Percentiles rank a stretch among this genome's conserved stretches.
These are phyloP conservation scores for Colletotrichum gigasporum DNA, from an alignment of 2,329 filamentous ascomycete species.

Conservation along the genomic window DNA sequence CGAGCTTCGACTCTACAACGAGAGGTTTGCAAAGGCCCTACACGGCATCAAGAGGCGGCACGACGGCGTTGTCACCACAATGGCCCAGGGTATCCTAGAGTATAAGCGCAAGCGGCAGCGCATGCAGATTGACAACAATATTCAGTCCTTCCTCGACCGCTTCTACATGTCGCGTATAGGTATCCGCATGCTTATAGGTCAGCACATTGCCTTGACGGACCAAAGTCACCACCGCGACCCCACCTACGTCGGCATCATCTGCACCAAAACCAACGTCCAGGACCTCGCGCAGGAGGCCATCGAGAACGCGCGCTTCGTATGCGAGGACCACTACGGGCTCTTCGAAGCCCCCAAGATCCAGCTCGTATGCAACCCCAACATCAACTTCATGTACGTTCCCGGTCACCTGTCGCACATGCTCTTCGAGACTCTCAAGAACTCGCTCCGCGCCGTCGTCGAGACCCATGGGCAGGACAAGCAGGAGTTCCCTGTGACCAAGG, in stretches of 20 bases:
- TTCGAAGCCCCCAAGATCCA: conserved; percentile 98
- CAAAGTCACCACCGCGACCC: conserved; percentile 90
- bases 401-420: conserved; percentile 99
- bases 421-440: conserved; percentile 99
- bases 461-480: conserved; percentile 94
- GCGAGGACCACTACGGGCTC: conserved; percentile 96
- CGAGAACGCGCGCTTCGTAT: conserved; percentile 98
- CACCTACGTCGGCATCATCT: conserved; percentile 97
- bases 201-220: conserved; percentile 96
- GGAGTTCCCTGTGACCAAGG: conserved; percentile 95
- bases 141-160: conserved; percentile 96
- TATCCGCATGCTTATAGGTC: conserved; percentile 98
- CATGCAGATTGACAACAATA: conserved; percentile 98
- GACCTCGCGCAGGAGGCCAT: conserved; percentile 97
- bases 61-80: conserved; percentile 96
- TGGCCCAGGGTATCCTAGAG: conserved; percentile 96
- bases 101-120: conserved; percentile 97
- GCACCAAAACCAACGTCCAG: conserved; percentile 96
- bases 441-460: conserved; percentile 94
- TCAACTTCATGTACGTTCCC: conserved; percentile 99
- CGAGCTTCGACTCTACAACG: conserved; percentile 94
- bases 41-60: conserved; percentile 96
- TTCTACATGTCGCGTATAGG: conserved; percentile 99
- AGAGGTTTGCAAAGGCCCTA: conserved; percentile 85
- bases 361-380: conserved; percentile 90